A percentile compares a stretch with the other conserved stretches of the same genome.
These are phyloP conservation scores for Aristolochia contorta DNA, from an alignment of 164 flowering plant genomes.

Conservation along the genomic window DNA sequence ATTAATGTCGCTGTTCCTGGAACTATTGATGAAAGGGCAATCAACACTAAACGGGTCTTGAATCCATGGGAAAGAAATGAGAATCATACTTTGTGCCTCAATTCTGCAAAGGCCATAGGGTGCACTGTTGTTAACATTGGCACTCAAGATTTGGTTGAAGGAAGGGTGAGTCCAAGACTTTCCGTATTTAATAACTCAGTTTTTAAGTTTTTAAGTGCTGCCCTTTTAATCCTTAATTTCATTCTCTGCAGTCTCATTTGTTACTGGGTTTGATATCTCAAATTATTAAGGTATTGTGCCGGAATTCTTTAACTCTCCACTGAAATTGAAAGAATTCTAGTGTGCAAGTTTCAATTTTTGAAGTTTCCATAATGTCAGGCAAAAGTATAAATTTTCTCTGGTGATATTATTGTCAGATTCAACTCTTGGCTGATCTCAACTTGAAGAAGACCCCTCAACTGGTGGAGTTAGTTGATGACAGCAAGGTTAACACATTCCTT, in stretches of 20 bases:
- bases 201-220: no score
- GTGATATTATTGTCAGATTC: slow-evolving; percentile 47
- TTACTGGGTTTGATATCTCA: slow-evolving; percentile 90
- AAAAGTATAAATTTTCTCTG: slow-evolving; percentile 2
- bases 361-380: background rate
- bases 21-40: slow-evolving; percentile 89
- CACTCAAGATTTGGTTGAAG: slow-evolving; percentile 85
- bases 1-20: slow-evolving; percentile 96
- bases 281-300: slow-evolving; percentile 67
- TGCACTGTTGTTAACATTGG: slow-evolving; percentile 97
- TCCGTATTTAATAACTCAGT: no score
- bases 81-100: slow-evolving; percentile 88
- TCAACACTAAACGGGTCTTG: slow-evolving; percentile 69
- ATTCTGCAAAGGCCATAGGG: slow-evolving; percentile 95
- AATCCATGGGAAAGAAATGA: slow-evolving; percentile 98
- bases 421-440: slow-evolving; percentile 84
- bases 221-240: background rate
- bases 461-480: slow-evolving; percentile 75
- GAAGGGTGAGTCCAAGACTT: slow-evolving; percentile 48
- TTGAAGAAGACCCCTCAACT: slow-evolving; percentile 89
- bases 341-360: no score
- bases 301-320: background rate
- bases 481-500: slow-evolving; percentile 25
- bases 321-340: background rate
- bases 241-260: slow-evolving; percentile 66